These are phyloP conservation scores for Tuber magnatum DNA, from an alignment of 495 filamentous ascomycete species.

Conservation along the genomic window DNA sequence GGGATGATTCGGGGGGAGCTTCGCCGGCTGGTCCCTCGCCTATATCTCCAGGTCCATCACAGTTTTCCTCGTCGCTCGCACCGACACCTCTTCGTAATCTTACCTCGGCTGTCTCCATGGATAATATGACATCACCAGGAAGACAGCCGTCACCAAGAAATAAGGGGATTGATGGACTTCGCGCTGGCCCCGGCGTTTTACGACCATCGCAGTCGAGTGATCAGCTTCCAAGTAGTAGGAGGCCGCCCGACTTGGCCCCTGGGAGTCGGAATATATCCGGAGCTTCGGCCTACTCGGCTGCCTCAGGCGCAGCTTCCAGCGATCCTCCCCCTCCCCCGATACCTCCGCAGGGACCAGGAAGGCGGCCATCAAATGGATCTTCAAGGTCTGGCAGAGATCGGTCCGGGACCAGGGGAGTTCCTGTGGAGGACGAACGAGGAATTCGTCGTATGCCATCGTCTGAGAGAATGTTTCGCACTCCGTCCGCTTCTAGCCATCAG, in stretches of 20 bases:
- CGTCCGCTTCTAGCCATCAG: conserved; percentile 34
- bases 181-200: conserved; percentile 16
- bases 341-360: conserved; percentile 28
- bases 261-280: conserved; percentile 21
- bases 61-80: conserved; percentile 19
- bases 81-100: conserved; percentile 28
- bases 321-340: conserved; percentile 29
- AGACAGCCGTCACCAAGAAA: conserved; percentile 21
- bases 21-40: background rate
- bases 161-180: conserved; percentile 31
- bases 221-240: conserved; percentile 29
- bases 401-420: conserved; percentile 25
- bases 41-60: conserved; percentile 21
- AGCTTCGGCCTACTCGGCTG: conserved; percentile 19
- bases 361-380: conserved; percentile 36
- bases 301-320: conserved; percentile 12
- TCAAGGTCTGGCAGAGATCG: conserved; percentile 36
- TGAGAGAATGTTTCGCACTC: conserved; percentile 34
- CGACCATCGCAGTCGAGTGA: conserved; percentile 33
- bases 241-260: conserved; percentile 22
- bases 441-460: conserved; percentile 31
- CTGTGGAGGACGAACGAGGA: conserved; percentile 27
- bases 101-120: conserved; percentile 33
- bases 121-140: conserved; percentile 26
- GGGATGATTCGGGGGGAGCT: conserved; percentile 14